phyloP scores from a whole-genome alignment of 2,329 filamentous ascomycete genomes.

The Diaporthe sp. region DNA sequence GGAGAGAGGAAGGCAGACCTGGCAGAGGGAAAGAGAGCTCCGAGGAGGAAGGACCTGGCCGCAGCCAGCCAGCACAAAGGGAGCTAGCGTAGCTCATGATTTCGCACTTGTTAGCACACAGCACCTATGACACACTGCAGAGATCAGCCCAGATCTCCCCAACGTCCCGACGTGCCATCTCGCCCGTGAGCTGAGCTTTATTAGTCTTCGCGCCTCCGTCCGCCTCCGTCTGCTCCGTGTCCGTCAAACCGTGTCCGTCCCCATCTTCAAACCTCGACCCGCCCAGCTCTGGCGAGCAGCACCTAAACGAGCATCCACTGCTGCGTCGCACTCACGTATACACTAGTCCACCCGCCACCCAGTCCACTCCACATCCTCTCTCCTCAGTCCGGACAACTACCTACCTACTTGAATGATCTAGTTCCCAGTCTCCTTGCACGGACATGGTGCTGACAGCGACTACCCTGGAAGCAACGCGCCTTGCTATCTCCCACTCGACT shows the following conservation, averaged over 20 bases:
- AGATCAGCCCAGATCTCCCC: slow-evolving; percentile 25
- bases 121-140: slow-evolving; percentile 15
- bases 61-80: slow-evolving; percentile 22
- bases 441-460: slow-evolving; percentile 40
- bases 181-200: slow-evolving; percentile 3
- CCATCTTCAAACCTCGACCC: neutral
- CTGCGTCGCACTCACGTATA: slow-evolving; percentile 18
- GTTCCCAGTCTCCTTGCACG: slow-evolving; percentile 23
- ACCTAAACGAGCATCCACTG: slow-evolving; percentile 23
- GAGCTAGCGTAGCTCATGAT: slow-evolving; percentile 19
- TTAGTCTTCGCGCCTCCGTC: slow-evolving; percentile 1
- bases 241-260: slow-evolving; percentile 18
- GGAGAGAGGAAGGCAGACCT: neutral
- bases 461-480: slow-evolving; percentile 40
- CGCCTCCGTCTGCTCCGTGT: slow-evolving; percentile 5
- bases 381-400: neutral
- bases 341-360: neutral
- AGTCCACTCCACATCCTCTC: neutral
- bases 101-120: slow-evolving; percentile 5
- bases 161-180: neutral
- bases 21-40: neutral
- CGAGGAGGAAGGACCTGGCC: neutral
- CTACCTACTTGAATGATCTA: slow-evolving; percentile 29
- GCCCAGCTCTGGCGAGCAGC: neutral
- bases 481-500: slow-evolving; percentile 33